Percentiles rank a stretch among this genome's conserved stretches.
Evolutionary conservation across 805 yeast species (phyloP).

Genomic region (Pichia membranifaciens): DNA sequence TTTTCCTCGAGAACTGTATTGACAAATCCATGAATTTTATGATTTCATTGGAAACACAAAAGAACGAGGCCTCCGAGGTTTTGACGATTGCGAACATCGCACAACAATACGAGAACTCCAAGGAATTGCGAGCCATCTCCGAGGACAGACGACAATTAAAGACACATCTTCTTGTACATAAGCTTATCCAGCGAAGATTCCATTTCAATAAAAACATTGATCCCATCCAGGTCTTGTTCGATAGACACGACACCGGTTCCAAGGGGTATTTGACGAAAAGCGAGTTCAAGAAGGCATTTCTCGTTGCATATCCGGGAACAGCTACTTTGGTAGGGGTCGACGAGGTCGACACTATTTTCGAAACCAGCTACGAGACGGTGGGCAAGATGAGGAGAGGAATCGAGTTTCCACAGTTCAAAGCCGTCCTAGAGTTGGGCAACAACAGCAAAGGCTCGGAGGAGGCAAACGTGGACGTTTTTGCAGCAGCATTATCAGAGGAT

Average conservation of each 20-base stretch:
- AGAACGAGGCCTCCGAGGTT: slow-evolving; percentile 10
- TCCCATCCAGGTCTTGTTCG: slow-evolving; percentile 32
- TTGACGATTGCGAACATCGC: slow-evolving; percentile 10
- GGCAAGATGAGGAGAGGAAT: slow-evolving; percentile 24
- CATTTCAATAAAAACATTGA: slow-evolving; percentile 10
- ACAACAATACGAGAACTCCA: not conserved
- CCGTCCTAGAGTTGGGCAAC: slow-evolving; percentile 18
- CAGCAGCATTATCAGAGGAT: slow-evolving; percentile 8
- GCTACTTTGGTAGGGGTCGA: slow-evolving; percentile 29
- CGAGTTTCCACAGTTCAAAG: slow-evolving; percentile 23
- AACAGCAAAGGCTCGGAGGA: slow-evolving; percentile 6
- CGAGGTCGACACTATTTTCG: slow-evolving; percentile 29
- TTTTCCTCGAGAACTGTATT: slow-evolving; percentile 3
- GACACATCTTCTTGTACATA: slow-evolving; percentile 9
- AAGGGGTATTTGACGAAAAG: slow-evolving; percentile 33
- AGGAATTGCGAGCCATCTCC: not conserved
- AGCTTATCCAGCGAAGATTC: slow-evolving; percentile 9
- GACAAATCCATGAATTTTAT: slow-evolving; percentile 2
- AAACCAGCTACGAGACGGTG: slow-evolving; percentile 10
- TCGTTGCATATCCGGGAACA: slow-evolving; percentile 36
- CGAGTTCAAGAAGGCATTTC: slow-evolving; percentile 40
- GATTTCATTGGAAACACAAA: slow-evolving; percentile 4
- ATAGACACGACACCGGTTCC: slow-evolving; percentile 33
- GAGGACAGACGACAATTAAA: not conserved
- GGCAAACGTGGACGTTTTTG: not conserved